These are phyloP conservation scores for Juncus effusus DNA, from an alignment of 176 grass and related monocot genomes.

Conservation along the genomic window DNA sequence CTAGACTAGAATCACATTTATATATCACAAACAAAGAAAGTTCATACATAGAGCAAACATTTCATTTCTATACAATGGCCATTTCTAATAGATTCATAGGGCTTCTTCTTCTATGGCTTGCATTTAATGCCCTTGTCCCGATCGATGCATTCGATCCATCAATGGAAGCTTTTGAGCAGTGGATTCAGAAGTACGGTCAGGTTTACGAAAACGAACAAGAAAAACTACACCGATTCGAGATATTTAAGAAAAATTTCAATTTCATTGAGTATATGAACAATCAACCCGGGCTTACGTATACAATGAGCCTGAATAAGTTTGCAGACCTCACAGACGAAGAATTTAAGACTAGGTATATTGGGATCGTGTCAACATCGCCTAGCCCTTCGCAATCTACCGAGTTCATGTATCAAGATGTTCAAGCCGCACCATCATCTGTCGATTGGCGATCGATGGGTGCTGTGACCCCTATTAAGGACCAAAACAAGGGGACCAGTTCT, in stretches of 20 bases:
- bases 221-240: conserved; percentile 1
- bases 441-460: background rate
- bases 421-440: background rate
- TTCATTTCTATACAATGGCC: no score
- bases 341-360: background rate
- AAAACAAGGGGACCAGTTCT: background rate
- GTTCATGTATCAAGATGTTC: no score
- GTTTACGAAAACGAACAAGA: background rate
- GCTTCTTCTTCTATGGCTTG: no score
- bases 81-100: no score
- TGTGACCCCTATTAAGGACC: background rate
- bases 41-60: no score
- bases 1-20: no score
- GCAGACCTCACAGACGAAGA: background rate
- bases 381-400: no score
- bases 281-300: conserved; percentile 6
- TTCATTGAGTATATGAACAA: conserved; percentile 11
- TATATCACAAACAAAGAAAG: no score
- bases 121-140: no score
- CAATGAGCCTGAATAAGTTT: conserved; percentile 1
- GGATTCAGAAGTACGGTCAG: background rate
- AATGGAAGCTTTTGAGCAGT: background rate
- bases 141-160: background rate
- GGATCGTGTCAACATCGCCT: background rate
- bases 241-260: background rate